These are phyloP conservation scores for Isabelozyma gotoi DNA, from an alignment of 805 yeast genomes.

Conservation along the genomic window DNA sequence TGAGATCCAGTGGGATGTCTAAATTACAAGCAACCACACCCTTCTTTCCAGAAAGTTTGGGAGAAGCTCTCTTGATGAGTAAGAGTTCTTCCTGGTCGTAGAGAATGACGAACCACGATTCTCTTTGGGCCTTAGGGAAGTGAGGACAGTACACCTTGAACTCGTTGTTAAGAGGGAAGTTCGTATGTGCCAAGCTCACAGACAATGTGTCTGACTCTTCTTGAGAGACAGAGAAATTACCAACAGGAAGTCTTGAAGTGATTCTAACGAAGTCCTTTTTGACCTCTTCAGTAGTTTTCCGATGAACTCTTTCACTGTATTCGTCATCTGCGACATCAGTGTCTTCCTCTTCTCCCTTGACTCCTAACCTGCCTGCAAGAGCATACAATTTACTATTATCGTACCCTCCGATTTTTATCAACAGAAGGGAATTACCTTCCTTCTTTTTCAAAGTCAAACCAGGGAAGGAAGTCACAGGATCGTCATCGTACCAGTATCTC, in stretches of 20 bases:
- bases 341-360: slow-evolving; percentile 16
- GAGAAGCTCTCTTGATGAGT: slow-evolving; percentile 75
- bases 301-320: slow-evolving; percentile 1
- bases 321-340: neutral
- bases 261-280: slow-evolving; percentile 51
- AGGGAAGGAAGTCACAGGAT: slow-evolving; percentile 58
- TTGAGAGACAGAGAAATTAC: slow-evolving; percentile 45
- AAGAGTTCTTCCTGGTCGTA: slow-evolving; percentile 56
- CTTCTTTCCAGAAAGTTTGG: slow-evolving; percentile 38
- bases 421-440: slow-evolving; percentile 5
- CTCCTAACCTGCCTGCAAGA: slow-evolving; percentile 39
- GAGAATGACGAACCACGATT: slow-evolving; percentile 83
- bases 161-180: slow-evolving; percentile 50
- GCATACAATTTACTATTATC: slow-evolving; percentile 28
- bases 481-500: slow-evolving; percentile 81
- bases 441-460: slow-evolving; percentile 28
- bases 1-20: slow-evolving; percentile 48
- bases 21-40: slow-evolving; percentile 46
- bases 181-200: slow-evolving; percentile 55
- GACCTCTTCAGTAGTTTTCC: slow-evolving; percentile 26
- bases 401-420: slow-evolving; percentile 46
- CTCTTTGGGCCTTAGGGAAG: slow-evolving; percentile 89
- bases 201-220: slow-evolving; percentile 27
- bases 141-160: slow-evolving; percentile 72
- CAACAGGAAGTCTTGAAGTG: slow-evolving; percentile 62